A percentile compares a stretch with the other conserved stretches of the same genome.
Conservation (phyloP, 768 basidiomycete species). For the Stropharia rugosoannulata region DNA sequence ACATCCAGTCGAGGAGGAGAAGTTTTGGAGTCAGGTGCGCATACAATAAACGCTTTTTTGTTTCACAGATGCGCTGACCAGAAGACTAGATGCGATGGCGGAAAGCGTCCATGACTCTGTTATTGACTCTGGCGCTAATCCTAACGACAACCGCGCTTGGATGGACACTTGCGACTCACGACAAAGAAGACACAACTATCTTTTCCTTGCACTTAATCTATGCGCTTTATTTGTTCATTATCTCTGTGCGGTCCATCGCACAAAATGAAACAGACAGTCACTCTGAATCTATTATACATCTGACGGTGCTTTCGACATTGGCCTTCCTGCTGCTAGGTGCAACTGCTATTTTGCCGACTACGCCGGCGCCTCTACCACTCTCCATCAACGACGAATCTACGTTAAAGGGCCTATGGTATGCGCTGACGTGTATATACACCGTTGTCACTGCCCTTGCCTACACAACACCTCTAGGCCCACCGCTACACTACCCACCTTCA, state of each 20-base stretch:
- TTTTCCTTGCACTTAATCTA: slow-evolving; percentile 48
- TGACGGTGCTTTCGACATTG: slow-evolving; percentile 53
- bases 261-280: slow-evolving; percentile 40
- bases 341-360: slow-evolving; percentile 58
- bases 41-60: slow-evolving; percentile 44
- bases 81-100: slow-evolving; percentile 51
- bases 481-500: slow-evolving; percentile 71
- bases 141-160: slow-evolving; percentile 57
- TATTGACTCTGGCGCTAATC: slow-evolving; percentile 45
- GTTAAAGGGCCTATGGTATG: slow-evolving; percentile 48
- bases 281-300: slow-evolving; percentile 56
- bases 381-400: slow-evolving; percentile 18
- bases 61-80: slow-evolving; percentile 16
- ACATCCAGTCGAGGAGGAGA: slow-evolving; percentile 29
- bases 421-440: slow-evolving; percentile 48
- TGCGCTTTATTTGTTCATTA: slow-evolving; percentile 56
- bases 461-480: slow-evolving; percentile 74
- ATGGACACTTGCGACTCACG: slow-evolving; percentile 41
- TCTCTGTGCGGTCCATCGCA: slow-evolving; percentile 53
- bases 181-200: slow-evolving; percentile 31
- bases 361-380: slow-evolving; percentile 31
- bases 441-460: slow-evolving; percentile 36
- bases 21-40: slow-evolving; percentile 30
- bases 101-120: slow-evolving; percentile 50
- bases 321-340: slow-evolving; percentile 28